A percentile compares a stretch with the other conserved stretches of the same genome.
Conservation (phyloP, 192 early-diverging fungal genomes). For the Entomortierella lignicola region DNA sequence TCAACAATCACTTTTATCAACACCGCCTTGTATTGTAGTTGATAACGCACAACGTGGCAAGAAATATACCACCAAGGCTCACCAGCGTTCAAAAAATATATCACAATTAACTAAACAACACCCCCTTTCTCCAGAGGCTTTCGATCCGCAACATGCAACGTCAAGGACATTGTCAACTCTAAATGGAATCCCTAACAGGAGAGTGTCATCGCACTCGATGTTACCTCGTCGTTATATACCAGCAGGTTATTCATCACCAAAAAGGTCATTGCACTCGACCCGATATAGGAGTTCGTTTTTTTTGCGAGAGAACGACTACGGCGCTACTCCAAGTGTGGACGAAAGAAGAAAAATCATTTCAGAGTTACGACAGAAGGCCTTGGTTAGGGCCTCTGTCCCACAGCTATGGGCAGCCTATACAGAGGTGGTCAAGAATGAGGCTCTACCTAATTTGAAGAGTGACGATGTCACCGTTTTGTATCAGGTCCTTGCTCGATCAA, state of each 20-base stretch:
- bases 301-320: background rate
- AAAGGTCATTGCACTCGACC: slow-evolving; percentile 16
- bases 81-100: slow-evolving; percentile 4
- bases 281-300: slow-evolving; percentile 17
- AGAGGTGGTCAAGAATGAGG: slow-evolving; percentile 19
- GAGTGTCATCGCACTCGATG: background rate
- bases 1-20: slow-evolving; percentile 28
- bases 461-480: slow-evolving; percentile 33
- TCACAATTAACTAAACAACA: background rate
- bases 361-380: slow-evolving; percentile 34
- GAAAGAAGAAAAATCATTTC: slow-evolving; percentile 16
- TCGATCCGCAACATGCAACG: background rate
- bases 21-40: slow-evolving; percentile 26
- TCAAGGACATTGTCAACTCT: background rate
- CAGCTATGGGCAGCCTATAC: slow-evolving; percentile 26
- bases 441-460: slow-evolving; percentile 12
- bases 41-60: slow-evolving; percentile 39
- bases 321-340: background rate
- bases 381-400: slow-evolving; percentile 12
- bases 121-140: background rate
- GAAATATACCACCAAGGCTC: slow-evolving; percentile 16
- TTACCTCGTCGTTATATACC: background rate
- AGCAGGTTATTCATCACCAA: background rate
- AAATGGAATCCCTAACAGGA: background rate
- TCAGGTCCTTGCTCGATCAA: slow-evolving; percentile 12